Evolutionary conservation across 2,329 filamentous ascomycete species (phyloP), one percentile per base, ranked within the genome.

Genomic region (Drechslera avenae): DNA sequence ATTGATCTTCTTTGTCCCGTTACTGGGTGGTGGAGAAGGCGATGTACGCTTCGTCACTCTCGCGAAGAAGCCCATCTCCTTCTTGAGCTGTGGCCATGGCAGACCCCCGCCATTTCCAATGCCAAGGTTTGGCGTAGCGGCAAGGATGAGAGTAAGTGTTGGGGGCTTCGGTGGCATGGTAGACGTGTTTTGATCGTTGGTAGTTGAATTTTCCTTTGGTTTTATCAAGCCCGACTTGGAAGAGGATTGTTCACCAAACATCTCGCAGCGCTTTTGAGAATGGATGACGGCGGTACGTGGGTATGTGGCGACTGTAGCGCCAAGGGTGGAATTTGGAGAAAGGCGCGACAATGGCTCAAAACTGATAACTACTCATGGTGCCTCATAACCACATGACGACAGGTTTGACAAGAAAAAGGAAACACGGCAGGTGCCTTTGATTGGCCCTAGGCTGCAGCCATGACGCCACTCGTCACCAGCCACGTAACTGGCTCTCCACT

Each of bases 51-150:
- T 91, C 3, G 93, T 97, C 33, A 96, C 88, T 52, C 92, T 87
- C 14, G 91, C 89, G 73, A 99, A 99, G 73, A 96, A 97, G 32
- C 86, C 86, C 91, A 99, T 96, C 76, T 99, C 94, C 57, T 88
- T 86, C 74, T 86, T 90, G 28, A 97, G 82, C 35, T 88, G 88
- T 0, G 88, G 90, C 94, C 94, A 99, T 3, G 94, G 94, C 46
- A 99, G 84, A 3, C 80, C 82, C 53, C 91, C 91, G 52, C 82
- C 80, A 39, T 84, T 81, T 52, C 94, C 94, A 66, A 99, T 97
- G 71, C 94, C 94, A 79, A 97, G 90, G 65, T 80, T 84, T 44
- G 87, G 86, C n/a, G 92, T 96, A 14, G 92, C 88, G n/a, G 90
- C 93, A 64, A 97, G 91, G 73, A 97, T 88, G 64, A 97, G 83